Conservation (phyloP, 2,329 filamentous ascomycete species). For the Trichoderma harzianum region DNA sequence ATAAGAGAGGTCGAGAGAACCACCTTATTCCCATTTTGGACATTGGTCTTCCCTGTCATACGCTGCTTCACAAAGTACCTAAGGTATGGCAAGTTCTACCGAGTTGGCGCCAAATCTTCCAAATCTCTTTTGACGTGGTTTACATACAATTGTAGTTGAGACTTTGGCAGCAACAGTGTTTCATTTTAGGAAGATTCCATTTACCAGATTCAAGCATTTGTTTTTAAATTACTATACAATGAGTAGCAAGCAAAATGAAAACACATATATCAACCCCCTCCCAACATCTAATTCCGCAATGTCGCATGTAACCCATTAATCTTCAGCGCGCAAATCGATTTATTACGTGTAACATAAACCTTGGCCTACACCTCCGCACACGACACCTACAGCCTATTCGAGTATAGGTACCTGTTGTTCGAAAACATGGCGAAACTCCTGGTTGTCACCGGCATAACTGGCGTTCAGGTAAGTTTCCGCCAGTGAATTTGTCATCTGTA, state of each 20-base stretch:
- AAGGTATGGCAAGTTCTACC: not conserved
- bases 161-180: not conserved
- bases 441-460: conserved; percentile 9
- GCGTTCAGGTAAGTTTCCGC: not conserved
- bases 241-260: not conserved
- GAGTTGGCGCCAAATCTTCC: not conserved
- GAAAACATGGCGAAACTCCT: conserved; percentile 1
- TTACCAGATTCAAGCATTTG: not conserved
- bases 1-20: not conserved
- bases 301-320: not conserved
- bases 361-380: too few species aligned
- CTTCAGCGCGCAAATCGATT: not conserved
- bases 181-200: not conserved
- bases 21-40: not conserved
- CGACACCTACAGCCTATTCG: not conserved
- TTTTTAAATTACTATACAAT: not conserved
- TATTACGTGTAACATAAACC: not conserved
- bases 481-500: not conserved
- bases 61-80: not conserved
- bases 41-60: not conserved
- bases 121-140: not conserved
- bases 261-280: not conserved
- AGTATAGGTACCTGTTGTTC: not conserved
- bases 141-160: not conserved
- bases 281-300: not conserved